Percentiles rank a stretch among this genome's conserved stretches.
phyloP scores from a whole-genome alignment of 768 basidiomycete genomes.

The Fomitopsis serialis region DNA sequence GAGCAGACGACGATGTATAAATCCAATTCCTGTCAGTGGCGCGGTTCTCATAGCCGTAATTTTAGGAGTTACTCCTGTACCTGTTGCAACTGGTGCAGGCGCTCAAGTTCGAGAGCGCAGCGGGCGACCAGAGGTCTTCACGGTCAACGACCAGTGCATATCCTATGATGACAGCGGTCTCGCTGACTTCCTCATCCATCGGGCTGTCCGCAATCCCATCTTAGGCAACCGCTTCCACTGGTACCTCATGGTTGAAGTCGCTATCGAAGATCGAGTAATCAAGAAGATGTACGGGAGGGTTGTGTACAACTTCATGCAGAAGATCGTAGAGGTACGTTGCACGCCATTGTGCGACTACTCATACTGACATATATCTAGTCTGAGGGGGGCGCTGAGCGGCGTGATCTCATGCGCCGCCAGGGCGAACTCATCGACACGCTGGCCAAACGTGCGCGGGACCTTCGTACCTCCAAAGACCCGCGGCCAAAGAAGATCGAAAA shows the following conservation, averaged over 20 bases:
- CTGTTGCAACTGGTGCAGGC: constrained; percentile 96
- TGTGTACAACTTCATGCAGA: constrained; percentile 85
- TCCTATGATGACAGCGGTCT: constrained; percentile 91
- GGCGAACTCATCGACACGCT: constrained; percentile 84
- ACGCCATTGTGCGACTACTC: neutral
- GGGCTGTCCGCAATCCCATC: constrained; percentile 77
- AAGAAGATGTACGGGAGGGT: constrained; percentile 93
- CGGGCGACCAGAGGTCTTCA: constrained; percentile 72
- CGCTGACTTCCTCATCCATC: constrained; percentile 84
- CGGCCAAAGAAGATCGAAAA: constrained; percentile 96
- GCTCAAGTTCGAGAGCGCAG: constrained; percentile 88
- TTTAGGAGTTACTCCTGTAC: constrained; percentile 86
- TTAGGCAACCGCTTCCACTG: constrained; percentile 92
- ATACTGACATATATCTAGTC: constrained; percentile 31
- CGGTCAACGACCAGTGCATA: constrained; percentile 68
- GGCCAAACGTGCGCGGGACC: constrained; percentile 79
- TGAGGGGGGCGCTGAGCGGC: constrained; percentile 73
- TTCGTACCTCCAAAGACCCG: constrained; percentile 86
- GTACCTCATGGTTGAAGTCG: constrained; percentile 97
- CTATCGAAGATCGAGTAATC: constrained; percentile 76
- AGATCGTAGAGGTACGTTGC: constrained; percentile 70
- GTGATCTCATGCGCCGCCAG: constrained; percentile 88
- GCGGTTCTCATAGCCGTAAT: neutral
- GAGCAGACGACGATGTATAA: constrained; percentile 91
- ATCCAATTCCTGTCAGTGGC: neutral